Base-by-base conservation (phyloP, 1,139 yeast genomes). In the Hansenula sp. region DNA sequence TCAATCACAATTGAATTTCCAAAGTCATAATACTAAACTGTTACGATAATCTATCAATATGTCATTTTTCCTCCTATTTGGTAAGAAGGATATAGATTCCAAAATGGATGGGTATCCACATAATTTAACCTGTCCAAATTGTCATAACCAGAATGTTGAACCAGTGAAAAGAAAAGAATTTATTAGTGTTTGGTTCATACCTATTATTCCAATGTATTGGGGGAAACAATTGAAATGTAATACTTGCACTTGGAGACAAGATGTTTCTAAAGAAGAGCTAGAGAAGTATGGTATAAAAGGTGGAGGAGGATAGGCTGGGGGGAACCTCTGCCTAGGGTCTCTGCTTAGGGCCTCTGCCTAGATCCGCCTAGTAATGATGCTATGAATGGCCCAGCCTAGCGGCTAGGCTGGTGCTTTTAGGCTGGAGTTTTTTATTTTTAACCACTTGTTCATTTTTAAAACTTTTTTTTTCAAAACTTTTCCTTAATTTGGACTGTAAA, bases 171-270 rank as follows among this genome's bases (percentile, higher is more conserved):
- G 70, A 41, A 67, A 69, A 38, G 72, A 72, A 53, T 74, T 74
- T 49, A 63, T 75, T 48, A 63, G 76, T 0, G 45, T 74, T 19
- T 74, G 75, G 62, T 74, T 66, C 43, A 56, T 75, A 5, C 80
- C 80, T 1, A 40, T 75, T 18, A 59, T 74, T 5, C 79, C 79
- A 1, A 51, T 72, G 8, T 63, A 62, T 45, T 72, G 75, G 72
- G 76, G 76, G 4, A 70, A 68, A 46, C 73, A 68, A 41, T 54
- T 74, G 34, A 62, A 57, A 25, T 74, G 79, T 45, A 58, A 64
- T 13, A 68, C 70, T 11, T 74, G 79, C 50, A 61, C 66, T 34
- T 72, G 77, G 77, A 53, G 68, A 30, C 77, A 72, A 51, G 68
- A 65, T 41, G 67, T 71, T 34, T 63, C 58, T 32, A 57, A 53